Conservation (phyloP, 2,329 filamentous ascomycete species). For the Xylariales sp. region DNA sequence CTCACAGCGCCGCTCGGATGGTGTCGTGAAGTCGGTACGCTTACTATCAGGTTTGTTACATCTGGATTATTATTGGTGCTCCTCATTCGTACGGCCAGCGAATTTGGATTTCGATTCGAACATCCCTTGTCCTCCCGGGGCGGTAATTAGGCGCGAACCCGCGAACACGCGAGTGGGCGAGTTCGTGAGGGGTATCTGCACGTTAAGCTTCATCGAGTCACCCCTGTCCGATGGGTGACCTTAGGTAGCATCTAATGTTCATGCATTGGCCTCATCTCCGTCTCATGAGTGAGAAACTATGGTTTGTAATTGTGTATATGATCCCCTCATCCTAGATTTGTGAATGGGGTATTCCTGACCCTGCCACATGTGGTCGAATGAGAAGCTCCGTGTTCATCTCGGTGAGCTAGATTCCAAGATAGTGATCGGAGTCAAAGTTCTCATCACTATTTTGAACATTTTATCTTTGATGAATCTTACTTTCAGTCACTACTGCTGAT, state of each 20-base stretch:
- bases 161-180: conserved; percentile 19
- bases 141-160: conserved; percentile 13
- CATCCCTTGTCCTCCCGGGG: too few relatives aligned
- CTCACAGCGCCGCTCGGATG: conserved; percentile 6
- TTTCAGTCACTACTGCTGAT: too few relatives aligned
- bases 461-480: too few relatives aligned
- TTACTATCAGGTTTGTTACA: background rate
- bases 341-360: background rate
- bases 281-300: background rate
- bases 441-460: too few relatives aligned
- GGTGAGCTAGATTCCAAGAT: too few relatives aligned
- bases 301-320: background rate
- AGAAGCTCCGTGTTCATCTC: too few relatives aligned
- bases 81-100: background rate
- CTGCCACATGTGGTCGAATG: too few relatives aligned
- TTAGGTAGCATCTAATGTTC: background rate
- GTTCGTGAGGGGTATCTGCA: background rate
- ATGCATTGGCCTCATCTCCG: background rate
- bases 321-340: too few relatives aligned
- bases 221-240: background rate
- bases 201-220: background rate
- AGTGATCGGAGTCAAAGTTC: too few relatives aligned
- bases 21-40: background rate
- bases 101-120: background rate
- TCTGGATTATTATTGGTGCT: background rate